Evolutionary conservation across 2,329 filamentous ascomycete genomes (phyloP).

Genomic region (Colletotrichum abscissum): DNA sequence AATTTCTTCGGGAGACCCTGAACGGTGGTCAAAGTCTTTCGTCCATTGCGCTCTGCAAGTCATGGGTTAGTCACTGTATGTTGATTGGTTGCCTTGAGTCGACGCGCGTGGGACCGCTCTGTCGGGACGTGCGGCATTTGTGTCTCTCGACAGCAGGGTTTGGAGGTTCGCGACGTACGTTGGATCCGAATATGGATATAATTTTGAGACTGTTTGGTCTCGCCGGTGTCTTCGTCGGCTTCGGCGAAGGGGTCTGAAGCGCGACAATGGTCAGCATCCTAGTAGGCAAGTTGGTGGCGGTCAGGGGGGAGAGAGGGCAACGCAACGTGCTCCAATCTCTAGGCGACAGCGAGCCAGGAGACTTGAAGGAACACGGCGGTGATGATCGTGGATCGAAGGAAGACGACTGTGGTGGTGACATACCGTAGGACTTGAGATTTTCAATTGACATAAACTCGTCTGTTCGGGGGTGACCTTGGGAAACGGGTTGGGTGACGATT

Average conservation of each 20-base stretch:
- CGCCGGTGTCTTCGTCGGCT: constrained; percentile 99
- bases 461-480: constrained; percentile 70
- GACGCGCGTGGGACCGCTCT: neutral
- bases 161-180: constrained; percentile 71
- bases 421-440: constrained; percentile 97
- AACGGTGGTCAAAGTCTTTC: constrained; percentile 99
- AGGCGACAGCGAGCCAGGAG: neutral
- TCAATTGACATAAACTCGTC: constrained; percentile 98
- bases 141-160: neutral
- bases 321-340: neutral
- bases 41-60: constrained; percentile 97
- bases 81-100: neutral
- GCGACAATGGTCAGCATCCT: constrained; percentile 40
- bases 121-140: constrained; percentile 31
- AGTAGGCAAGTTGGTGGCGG: constrained; percentile 15
- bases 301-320: constrained; percentile 7
- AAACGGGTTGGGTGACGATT: constrained; percentile 60
- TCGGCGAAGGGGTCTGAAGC: constrained; percentile 98
- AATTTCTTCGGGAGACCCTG: constrained; percentile 99
- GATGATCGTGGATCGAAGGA: neutral
- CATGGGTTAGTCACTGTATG: constrained; percentile 50
- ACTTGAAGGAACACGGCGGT: too few relatives aligned
- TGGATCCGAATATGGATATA: constrained; percentile 99
- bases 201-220: constrained; percentile 94
- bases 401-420: constrained; percentile 48